These are phyloP conservation scores for Chernovozyma aurita DNA, from an alignment of 1,139 yeast genomes.

Conservation along the genomic window DNA sequence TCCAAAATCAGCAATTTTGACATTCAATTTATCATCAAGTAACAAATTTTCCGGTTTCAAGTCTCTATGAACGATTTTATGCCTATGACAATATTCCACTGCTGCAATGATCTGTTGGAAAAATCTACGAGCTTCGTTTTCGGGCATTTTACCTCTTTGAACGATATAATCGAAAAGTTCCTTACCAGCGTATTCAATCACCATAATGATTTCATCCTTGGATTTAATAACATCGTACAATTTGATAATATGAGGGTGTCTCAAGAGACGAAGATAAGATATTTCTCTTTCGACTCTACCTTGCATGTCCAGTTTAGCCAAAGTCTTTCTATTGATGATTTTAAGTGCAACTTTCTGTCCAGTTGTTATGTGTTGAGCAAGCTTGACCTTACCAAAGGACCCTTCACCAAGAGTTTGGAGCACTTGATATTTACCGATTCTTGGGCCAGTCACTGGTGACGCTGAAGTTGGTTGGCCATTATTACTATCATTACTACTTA, in stretches of 20 bases:
- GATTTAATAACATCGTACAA: slow-evolving; percentile 94
- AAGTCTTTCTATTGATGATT: slow-evolving; percentile 87
- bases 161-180: slow-evolving; percentile 95
- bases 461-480: background rate
- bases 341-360: slow-evolving; percentile 93
- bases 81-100: slow-evolving; percentile 96
- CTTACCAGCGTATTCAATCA: slow-evolving; percentile 93
- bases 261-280: slow-evolving; percentile 76
- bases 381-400: slow-evolving; percentile 93
- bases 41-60: slow-evolving; percentile 91
- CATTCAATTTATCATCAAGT: slow-evolving; percentile 85
- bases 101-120: slow-evolving; percentile 98
- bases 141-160: slow-evolving; percentile 92
- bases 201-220: slow-evolving; percentile 96
- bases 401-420: slow-evolving; percentile 96
- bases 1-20: slow-evolving; percentile 96
- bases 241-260: slow-evolving; percentile 97
- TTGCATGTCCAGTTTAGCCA: slow-evolving; percentile 96
- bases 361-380: slow-evolving; percentile 89
- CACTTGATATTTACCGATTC: slow-evolving; percentile 91
- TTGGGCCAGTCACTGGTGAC: slow-evolving; percentile 16
- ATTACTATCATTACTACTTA: slow-evolving; percentile 11
- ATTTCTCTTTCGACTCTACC: slow-evolving; percentile 95
- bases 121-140: slow-evolving; percentile 88
- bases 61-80: slow-evolving; percentile 95